Conservation (phyloP, 768 basidiomycete species). For the Leucosporidium yakuticum region DNA sequence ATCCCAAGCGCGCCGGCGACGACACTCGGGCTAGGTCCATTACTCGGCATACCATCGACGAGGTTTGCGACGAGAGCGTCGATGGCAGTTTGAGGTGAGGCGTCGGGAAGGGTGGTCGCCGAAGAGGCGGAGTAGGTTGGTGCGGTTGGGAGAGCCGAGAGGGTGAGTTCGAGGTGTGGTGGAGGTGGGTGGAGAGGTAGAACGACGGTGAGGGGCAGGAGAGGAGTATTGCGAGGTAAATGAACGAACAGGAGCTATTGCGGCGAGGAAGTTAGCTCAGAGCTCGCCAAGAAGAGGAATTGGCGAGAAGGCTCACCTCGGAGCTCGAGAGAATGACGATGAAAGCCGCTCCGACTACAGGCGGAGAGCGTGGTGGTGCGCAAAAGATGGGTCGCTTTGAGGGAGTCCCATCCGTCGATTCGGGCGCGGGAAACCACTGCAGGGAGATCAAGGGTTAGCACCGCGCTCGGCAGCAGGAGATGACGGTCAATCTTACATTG, state of each 20-base stretch:
- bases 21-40: not conserved
- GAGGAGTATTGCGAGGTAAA: slow-evolving; percentile 6
- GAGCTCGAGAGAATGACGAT: slow-evolving; percentile 18
- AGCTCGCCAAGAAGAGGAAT: too few relatives aligned
- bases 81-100: slow-evolving; percentile 2
- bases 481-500: not conserved
- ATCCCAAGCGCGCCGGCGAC: not conserved
- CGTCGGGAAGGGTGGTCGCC: not conserved
- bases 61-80: slow-evolving; percentile 21
- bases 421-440: slow-evolving; percentile 25
- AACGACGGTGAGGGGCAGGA: slow-evolving; percentile 11
- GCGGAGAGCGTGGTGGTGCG: slow-evolving; percentile 23
- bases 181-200: not conserved
- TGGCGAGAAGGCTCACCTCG: slow-evolving; percentile 10
- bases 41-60: not conserved
- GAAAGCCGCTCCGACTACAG: slow-evolving; percentile 20
- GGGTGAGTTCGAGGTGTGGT: not conserved
- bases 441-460: not conserved
- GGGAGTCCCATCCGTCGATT: not conserved
- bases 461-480: not conserved
- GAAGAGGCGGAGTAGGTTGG: not conserved
- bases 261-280: too few relatives aligned
- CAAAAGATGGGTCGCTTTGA: slow-evolving; percentile 21
- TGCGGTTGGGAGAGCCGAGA: slow-evolving; percentile 15
- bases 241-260: slow-evolving; percentile 16